These are phyloP conservation scores for Myxozyma melibiosi DNA, from an alignment of 805 yeast species.

Conservation along the genomic window DNA sequence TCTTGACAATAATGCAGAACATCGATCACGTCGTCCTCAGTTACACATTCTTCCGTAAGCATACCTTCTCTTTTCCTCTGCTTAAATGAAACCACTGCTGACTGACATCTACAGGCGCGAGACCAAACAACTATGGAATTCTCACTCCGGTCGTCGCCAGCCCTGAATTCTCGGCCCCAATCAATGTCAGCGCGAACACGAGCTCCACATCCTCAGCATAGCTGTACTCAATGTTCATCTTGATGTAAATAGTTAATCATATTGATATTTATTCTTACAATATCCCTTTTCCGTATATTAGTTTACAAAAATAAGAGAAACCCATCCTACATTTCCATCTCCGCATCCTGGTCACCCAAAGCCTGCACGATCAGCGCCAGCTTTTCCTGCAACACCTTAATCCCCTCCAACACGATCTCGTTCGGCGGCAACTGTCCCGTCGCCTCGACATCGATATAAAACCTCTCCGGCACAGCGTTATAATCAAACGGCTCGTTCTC, in stretches of 20 bases:
- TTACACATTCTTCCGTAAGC: constrained; percentile 76
- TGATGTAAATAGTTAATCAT: neutral
- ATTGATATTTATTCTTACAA: neutral
- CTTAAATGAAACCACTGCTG: neutral
- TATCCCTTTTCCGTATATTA: neutral
- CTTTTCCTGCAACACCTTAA: constrained; percentile 83
- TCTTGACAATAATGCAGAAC: constrained; percentile 59
- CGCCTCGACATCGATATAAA: constrained; percentile 88
- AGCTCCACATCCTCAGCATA: neutral
- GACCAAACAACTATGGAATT: constrained; percentile 7
- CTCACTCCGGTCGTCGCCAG: neutral
- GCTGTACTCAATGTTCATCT: neutral
- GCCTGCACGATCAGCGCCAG: constrained; percentile 84
- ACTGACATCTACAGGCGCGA: constrained; percentile 1
- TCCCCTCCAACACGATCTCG: constrained; percentile 83
- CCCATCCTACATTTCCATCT: constrained; percentile 22
- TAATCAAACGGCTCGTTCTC: constrained; percentile 80
- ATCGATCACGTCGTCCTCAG: constrained; percentile 87
- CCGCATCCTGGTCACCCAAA: constrained; percentile 42
- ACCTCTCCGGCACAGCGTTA: constrained; percentile 75
- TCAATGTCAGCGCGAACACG: no score
- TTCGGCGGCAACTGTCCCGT: constrained; percentile 87
- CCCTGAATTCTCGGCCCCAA: neutral
- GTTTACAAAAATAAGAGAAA: neutral
- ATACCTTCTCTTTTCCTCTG: neutral